These are phyloP conservation scores for Arabidopsis hybrid DNA, from an alignment of 441 rosid species.

Conservation along the genomic window DNA sequence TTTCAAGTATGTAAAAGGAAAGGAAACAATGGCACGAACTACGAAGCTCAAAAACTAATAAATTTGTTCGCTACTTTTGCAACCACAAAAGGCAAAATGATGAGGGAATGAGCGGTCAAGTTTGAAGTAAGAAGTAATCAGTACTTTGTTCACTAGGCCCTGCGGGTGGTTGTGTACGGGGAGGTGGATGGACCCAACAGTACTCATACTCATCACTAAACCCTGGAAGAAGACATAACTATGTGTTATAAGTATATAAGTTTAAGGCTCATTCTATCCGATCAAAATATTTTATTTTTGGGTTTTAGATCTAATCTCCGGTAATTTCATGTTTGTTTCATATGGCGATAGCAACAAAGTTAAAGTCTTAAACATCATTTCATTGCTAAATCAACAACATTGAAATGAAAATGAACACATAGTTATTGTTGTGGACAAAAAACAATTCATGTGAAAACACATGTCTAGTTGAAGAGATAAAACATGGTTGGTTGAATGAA, in stretches of 20 bases:
- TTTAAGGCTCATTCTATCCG: neutral
- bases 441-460: too few species aligned
- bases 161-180: slow-evolving; percentile 20
- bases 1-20: slow-evolving; percentile 28
- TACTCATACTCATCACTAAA: slow-evolving; percentile 4
- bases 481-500: too few species aligned
- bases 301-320: neutral
- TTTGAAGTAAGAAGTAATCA: slow-evolving; percentile 31
- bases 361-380: too few species aligned
- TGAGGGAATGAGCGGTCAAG: slow-evolving; percentile 32
- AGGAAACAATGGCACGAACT: slow-evolving; percentile 18
- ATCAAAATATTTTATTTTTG: neutral
- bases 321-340: neutral
- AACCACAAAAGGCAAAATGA: slow-evolving; percentile 29
- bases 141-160: slow-evolving; percentile 18
- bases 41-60: neutral
- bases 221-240: neutral
- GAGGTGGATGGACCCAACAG: slow-evolving; percentile 15
- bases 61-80: slow-evolving; percentile 5
- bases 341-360: too few species aligned
- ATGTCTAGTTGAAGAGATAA: too few species aligned
- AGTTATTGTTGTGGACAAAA: too few species aligned
- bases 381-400: too few species aligned
- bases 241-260: neutral
- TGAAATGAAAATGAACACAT: too few species aligned